These are phyloP conservation scores for Castanospermum australe DNA, from an alignment of 306 rosid genomes.

Conservation along the genomic window DNA sequence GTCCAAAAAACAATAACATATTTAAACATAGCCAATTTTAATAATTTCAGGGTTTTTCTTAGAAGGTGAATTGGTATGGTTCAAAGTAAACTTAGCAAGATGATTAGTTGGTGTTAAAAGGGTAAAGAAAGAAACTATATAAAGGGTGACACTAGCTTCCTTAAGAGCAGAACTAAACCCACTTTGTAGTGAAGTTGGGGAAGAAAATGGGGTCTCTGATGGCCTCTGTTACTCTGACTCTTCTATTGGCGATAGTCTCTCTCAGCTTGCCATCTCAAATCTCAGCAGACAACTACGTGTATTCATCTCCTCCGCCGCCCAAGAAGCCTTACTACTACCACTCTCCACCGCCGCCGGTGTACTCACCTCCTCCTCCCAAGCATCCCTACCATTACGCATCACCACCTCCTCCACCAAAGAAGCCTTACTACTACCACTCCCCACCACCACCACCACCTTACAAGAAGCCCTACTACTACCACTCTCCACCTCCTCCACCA, in stretches of 20 bases:
- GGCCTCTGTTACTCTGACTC: slow-evolving; percentile 45
- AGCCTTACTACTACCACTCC: slow-evolving; percentile 1
- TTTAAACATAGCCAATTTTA: not conserved
- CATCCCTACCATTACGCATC: not conserved
- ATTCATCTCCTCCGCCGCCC: slow-evolving; percentile 57
- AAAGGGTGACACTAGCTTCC: slow-evolving; percentile 19
- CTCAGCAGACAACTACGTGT: slow-evolving; percentile 45
- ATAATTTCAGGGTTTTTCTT: not conserved
- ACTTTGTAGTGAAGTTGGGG: slow-evolving; percentile 5
- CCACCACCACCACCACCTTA: slow-evolving; percentile 17
- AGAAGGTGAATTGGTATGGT: not conserved
- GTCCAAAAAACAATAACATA: not conserved
- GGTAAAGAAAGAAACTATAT: slow-evolving; percentile 59
- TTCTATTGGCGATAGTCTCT: slow-evolving; percentile 50
- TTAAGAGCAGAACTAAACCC: slow-evolving; percentile 34
- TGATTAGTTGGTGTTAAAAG: slow-evolving; percentile 8
- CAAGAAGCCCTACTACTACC: slow-evolving; percentile 3
- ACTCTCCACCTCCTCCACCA: slow-evolving; percentile 9
- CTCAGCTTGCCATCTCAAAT: slow-evolving; percentile 33
- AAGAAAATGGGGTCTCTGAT: slow-evolving; percentile 51
- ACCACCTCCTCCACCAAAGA: not conserved
- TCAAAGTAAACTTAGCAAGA: slow-evolving; percentile 18
- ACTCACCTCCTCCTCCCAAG: not conserved
- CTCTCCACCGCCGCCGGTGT: not conserved
- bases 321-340: not conserved